These are phyloP conservation scores for Prunus mongolica DNA, from an alignment of 306 rosid species.

Conservation along the genomic window DNA sequence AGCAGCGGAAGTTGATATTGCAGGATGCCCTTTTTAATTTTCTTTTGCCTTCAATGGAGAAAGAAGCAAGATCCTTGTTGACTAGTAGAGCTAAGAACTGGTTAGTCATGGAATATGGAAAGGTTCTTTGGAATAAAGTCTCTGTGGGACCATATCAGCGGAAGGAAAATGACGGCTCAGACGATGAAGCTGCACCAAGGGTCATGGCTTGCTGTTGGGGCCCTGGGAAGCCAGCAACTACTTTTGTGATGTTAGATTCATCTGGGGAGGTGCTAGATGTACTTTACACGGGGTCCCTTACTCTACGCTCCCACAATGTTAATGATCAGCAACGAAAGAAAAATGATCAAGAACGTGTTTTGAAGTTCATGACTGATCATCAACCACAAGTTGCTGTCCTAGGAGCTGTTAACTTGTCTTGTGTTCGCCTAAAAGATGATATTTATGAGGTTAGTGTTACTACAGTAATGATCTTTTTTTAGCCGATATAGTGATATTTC, in stretches of 20 bases:
- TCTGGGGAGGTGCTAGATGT: conserved; percentile 94
- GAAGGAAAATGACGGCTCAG: conserved; percentile 82
- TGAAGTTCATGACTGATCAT: conserved; percentile 98
- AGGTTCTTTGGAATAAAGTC: conserved; percentile 80
- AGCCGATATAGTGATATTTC: not conserved
- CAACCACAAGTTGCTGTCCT: conserved; percentile 96
- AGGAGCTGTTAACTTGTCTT: conserved; percentile 91
- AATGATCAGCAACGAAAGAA: conserved; percentile 88
- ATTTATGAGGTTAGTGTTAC: conserved; percentile 76
- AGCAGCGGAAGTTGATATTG: conserved; percentile 88
- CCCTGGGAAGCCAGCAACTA: conserved; percentile 93
- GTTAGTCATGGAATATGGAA: conserved; percentile 87
- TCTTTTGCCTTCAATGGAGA: conserved; percentile 92
- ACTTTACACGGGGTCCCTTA: conserved; percentile 83
- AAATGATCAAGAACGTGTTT: conserved; percentile 84
- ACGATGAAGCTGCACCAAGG: conserved; percentile 93
- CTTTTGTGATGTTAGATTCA: conserved; percentile 95
- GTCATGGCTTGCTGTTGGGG: conserved; percentile 99
- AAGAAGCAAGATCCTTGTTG: conserved; percentile 82
- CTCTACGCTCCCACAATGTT: conserved; percentile 74
- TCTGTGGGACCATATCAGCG: conserved; percentile 92
- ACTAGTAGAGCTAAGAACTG: conserved; percentile 72
- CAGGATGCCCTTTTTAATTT: conserved; percentile 79
- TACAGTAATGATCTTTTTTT: not conserved
- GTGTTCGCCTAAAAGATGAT: conserved; percentile 89